A percentile compares a stretch with the other conserved stretches of the same genome.
Conservation (phyloP, 148 eudicot genomes). For the Talinum fruticosum region DNA sequence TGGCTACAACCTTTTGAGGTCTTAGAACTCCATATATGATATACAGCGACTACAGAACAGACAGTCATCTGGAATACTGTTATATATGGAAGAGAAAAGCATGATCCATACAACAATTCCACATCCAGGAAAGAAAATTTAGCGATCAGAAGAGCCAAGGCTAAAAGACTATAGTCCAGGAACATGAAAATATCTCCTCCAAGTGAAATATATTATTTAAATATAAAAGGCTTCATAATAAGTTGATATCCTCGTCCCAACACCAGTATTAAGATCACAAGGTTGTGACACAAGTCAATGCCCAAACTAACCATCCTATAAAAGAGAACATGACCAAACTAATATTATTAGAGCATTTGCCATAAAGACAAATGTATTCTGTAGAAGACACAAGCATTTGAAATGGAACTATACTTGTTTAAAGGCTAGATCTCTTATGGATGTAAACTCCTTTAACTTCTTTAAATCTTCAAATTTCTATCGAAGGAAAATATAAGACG, state of each 20-base stretch:
- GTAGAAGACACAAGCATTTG: no score
- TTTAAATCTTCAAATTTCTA: no score
- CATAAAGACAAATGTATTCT: background rate
- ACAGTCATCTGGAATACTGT: no score
- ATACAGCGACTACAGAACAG: no score
- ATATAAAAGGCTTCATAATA: background rate
- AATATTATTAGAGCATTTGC: background rate
- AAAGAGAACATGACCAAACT: background rate
- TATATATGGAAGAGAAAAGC: background rate
- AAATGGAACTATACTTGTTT: background rate
- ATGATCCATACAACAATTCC: background rate
- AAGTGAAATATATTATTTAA: background rate
- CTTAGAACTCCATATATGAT: no score
- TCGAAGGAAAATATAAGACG: no score
- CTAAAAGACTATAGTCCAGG: background rate
- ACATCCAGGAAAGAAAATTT: background rate
- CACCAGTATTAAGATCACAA: background rate
- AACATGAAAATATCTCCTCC: background rate
- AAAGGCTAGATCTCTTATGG: no score
- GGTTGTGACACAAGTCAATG: background rate
- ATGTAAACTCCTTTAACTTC: no score
- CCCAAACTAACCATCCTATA: background rate
- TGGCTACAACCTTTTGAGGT: no score
- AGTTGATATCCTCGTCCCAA: background rate
- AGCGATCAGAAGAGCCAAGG: no score